Percentiles rank a stretch among this genome's conserved stretches.
These are phyloP conservation scores for Aureobasidium sp. DNA, from an alignment of 2,329 filamentous ascomycete species.

Conservation along the genomic window DNA sequence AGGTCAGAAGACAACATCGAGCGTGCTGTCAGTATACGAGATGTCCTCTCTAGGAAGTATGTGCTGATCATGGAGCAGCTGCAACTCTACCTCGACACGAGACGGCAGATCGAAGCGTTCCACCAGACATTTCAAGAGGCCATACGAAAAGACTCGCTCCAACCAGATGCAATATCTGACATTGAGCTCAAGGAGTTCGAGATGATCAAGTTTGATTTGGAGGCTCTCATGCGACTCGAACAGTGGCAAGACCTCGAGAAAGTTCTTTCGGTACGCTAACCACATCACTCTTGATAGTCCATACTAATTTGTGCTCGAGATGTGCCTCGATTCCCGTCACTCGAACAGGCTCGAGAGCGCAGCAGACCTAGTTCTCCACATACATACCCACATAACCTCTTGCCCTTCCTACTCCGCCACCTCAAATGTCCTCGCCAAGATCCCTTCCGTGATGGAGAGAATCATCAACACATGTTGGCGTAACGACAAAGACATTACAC, in stretches of 20 bases:
- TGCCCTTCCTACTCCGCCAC: slow-evolving; percentile 17
- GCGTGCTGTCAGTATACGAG: slow-evolving; percentile 25
- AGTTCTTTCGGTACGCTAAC: slow-evolving; percentile 46
- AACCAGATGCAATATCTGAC: slow-evolving; percentile 37
- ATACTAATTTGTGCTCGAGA: not conserved
- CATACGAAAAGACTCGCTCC: slow-evolving; percentile 21
- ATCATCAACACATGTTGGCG: slow-evolving; percentile 63
- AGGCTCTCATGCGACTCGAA: slow-evolving; percentile 61
- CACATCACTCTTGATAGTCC: not conserved
- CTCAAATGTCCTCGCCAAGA: slow-evolving; percentile 24
- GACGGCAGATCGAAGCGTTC: slow-evolving; percentile 56
- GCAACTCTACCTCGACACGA: slow-evolving; percentile 56
- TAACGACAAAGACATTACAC: slow-evolving; percentile 45
- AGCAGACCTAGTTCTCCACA: slow-evolving; percentile 41
- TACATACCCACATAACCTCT: slow-evolving; percentile 32
- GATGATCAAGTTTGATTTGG: slow-evolving; percentile 71
- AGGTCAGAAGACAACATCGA: slow-evolving; percentile 37
- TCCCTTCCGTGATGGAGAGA: slow-evolving; percentile 46
- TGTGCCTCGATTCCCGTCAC: slow-evolving; percentile 17
- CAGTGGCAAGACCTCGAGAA: slow-evolving; percentile 59
- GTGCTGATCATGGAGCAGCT: slow-evolving; percentile 33
- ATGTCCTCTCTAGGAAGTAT: slow-evolving; percentile 14
- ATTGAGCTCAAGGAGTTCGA: slow-evolving; percentile 56
- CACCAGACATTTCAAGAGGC: slow-evolving; percentile 40
- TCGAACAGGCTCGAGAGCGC: slow-evolving; percentile 39